phyloP scores from a whole-genome alignment of 2,329 filamentous ascomycete genomes.

The Pestalotiopsis fici region DNA sequence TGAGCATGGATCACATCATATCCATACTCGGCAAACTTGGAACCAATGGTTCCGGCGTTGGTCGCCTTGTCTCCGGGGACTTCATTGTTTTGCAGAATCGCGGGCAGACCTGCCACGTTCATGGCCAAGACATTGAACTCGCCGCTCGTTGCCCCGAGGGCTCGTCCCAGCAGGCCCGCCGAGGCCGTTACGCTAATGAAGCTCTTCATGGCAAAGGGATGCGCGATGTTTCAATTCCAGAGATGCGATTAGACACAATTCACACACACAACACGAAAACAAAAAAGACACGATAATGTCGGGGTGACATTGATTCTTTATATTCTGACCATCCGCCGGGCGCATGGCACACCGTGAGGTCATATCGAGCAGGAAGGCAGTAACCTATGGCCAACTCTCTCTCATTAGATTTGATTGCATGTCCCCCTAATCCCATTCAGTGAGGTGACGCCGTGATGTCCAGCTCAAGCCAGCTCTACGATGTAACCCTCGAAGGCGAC shows the following conservation, averaged over 20 bases:
- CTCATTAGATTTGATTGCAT: not conserved
- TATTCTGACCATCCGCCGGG: not conserved
- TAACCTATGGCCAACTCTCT: not conserved
- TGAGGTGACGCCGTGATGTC: not conserved
- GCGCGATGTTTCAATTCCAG: not conserved
- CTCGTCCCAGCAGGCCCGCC: slow-evolving; percentile 3
- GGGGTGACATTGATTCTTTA: not conserved
- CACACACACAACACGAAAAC: not conserved
- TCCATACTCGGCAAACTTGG: slow-evolving; percentile 54
- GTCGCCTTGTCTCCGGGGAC: slow-evolving; percentile 62
- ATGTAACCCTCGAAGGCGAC: not conserved
- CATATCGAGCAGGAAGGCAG: not conserved
- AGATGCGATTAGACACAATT: not conserved
- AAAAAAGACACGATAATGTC: not conserved
- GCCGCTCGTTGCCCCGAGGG: slow-evolving; percentile 20
- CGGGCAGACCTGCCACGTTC: slow-evolving; percentile 31
- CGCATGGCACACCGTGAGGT: not conserved
- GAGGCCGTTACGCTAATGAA: not conserved
- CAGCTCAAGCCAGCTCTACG: not conserved
- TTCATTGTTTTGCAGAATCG: slow-evolving; percentile 57
- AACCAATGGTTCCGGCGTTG: slow-evolving; percentile 59
- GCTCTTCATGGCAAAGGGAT: slow-evolving; percentile 4
- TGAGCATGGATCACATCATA: slow-evolving; percentile 67
- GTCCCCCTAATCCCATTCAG: not conserved
- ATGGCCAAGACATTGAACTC: slow-evolving; percentile 29